These are phyloP conservation scores for Paxillus ammoniavirescens DNA, from an alignment of 768 basidiomycete genomes.

Conservation along the genomic window DNA sequence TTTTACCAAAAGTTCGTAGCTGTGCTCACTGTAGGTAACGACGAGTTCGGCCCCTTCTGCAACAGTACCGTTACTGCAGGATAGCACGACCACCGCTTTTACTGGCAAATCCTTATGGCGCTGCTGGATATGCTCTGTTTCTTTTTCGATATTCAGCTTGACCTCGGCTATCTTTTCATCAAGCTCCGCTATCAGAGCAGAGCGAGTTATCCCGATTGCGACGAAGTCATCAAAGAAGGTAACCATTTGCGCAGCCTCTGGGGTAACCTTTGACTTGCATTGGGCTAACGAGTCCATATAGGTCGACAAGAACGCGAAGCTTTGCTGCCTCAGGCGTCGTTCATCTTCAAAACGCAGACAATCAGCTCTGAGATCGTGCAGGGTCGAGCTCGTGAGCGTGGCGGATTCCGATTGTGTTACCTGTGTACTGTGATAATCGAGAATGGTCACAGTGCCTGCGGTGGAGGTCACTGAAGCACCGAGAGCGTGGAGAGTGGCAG, in stretches of 20 bases:
- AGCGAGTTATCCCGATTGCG: constrained; percentile 17
- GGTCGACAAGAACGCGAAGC: constrained; percentile 23
- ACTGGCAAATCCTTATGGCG: neutral
- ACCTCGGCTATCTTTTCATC: constrained; percentile 14
- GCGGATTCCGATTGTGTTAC: neutral
- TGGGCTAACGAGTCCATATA: constrained; percentile 27
- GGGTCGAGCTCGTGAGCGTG: neutral
- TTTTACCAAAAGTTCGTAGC: no score
- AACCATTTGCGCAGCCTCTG: constrained; percentile 17
- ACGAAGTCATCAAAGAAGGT: constrained; percentile 23
- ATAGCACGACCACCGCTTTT: constrained; percentile 10
- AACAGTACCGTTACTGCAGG: neutral
- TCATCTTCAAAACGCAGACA: constrained; percentile 16
- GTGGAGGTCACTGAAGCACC: constrained; percentile 12
- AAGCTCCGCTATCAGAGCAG: constrained; percentile 14
- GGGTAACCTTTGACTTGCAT: constrained; percentile 9
- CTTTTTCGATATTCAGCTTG: constrained; percentile 8
- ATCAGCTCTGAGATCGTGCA: constrained; percentile 10
- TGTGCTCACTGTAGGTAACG: constrained; percentile 17
- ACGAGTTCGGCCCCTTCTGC: constrained; percentile 14
- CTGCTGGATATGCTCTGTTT: constrained; percentile 6
- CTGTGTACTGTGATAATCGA: constrained; percentile 11
- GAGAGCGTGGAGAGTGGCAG: constrained; percentile 1
- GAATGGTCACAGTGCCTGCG: constrained; percentile 9
- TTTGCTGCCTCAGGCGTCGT: constrained; percentile 16